A percentile compares a stretch with the other conserved stretches of the same genome.
phyloP scores from a whole-genome alignment of 2,329 filamentous ascomycete species.

The Colletotrichum musae region DNA sequence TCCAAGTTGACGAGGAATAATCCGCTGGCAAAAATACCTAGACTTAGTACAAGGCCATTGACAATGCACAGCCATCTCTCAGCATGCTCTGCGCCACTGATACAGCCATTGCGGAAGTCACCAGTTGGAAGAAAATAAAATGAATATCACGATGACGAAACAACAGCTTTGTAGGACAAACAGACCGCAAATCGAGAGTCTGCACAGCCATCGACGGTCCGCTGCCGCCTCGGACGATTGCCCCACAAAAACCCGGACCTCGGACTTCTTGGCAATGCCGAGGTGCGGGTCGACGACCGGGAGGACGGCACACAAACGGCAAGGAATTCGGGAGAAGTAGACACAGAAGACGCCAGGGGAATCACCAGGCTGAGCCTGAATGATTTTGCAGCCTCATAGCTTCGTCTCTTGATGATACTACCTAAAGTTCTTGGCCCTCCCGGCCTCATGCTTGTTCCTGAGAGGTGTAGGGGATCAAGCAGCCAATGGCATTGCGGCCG shows the following conservation, averaged over 20 bases:
- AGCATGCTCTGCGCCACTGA: no score
- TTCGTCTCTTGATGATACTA: no score
- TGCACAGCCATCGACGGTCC: not conserved
- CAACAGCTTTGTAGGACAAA: not conserved
- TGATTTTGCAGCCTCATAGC: not conserved
- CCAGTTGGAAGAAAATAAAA: no score
- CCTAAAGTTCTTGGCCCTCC: no score
- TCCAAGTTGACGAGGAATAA: no score
- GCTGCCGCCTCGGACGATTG: not conserved
- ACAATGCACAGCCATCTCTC: no score
- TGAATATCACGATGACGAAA: not conserved
- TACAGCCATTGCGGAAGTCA: no score
- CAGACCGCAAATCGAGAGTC: not conserved
- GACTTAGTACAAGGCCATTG: no score
- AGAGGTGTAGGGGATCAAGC: not conserved
- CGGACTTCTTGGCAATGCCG: constrained; percentile 42
- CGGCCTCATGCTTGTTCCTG: not conserved
- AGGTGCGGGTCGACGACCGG: constrained; percentile 15
- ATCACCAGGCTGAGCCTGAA: not conserved
- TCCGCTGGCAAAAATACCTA: no score
- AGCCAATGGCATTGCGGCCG: no score
- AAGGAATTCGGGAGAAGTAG: no score
- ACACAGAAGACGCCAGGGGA: no score
- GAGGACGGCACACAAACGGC: not conserved
- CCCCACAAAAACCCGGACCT: constrained; percentile 31